A percentile compares a stretch with the other conserved stretches of the same genome.
These are phyloP conservation scores for Plectosphaerella sp. DNA, from an alignment of 2,329 filamentous ascomycete genomes.

Conservation along the genomic window DNA sequence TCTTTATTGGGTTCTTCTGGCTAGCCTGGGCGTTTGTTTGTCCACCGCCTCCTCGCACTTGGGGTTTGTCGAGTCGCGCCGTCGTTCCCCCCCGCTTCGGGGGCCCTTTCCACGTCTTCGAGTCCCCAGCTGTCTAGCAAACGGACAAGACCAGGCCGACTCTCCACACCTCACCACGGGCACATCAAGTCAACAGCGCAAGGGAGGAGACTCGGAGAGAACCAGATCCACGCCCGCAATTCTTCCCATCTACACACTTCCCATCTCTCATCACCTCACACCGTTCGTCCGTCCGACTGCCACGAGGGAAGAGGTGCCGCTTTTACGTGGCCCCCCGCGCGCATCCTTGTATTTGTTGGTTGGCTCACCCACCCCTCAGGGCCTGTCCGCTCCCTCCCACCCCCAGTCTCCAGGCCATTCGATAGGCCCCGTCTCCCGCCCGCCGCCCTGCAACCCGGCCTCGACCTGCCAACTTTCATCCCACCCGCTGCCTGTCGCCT, in stretches of 20 bases:
- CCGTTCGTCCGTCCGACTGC: background rate
- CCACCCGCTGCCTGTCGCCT: slow-evolving; percentile 10
- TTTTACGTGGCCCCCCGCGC: slow-evolving; percentile 2
- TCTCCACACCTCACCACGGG: too few species aligned
- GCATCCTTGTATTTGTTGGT: background rate
- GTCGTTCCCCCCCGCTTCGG: too few species aligned
- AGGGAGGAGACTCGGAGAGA: too few species aligned
- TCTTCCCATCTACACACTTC: background rate
- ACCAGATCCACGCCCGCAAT: background rate
- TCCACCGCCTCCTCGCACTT: too few species aligned
- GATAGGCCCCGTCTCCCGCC: background rate
- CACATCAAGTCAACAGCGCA: too few species aligned
- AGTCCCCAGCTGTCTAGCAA: too few species aligned
- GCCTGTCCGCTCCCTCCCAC: background rate
- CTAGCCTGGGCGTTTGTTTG: too few species aligned
- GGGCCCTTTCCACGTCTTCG: too few species aligned
- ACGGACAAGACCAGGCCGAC: too few species aligned
- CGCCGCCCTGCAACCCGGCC: too few species aligned
- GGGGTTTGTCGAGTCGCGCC: too few species aligned
- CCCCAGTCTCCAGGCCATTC: background rate
- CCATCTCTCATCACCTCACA: background rate
- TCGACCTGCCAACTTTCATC: background rate
- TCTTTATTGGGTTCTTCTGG: too few species aligned
- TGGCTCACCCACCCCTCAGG: background rate
- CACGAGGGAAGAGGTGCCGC: background rate